Conservation (phyloP, 176 grass and related monocot species). For the Ensete ventricosum region DNA sequence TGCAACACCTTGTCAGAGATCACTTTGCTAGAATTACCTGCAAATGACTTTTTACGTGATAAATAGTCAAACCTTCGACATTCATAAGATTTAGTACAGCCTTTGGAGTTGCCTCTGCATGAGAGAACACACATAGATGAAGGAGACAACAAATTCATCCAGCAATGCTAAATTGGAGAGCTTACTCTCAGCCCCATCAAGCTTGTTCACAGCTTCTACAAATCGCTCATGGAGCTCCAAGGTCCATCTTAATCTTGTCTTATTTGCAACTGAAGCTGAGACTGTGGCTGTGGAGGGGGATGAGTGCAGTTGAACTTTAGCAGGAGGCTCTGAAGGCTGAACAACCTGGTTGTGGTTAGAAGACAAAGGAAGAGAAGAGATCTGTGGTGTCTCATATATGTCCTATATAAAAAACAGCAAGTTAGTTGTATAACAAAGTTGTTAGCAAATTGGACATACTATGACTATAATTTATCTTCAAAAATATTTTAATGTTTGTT, state of each 20-base stretch:
- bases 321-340: constrained; percentile 9
- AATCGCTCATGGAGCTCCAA: constrained; percentile 71
- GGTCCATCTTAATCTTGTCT: constrained; percentile 73
- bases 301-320: constrained; percentile 45
- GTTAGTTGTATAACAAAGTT: background rate
- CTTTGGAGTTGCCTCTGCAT: constrained; percentile 82
- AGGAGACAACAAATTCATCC: background rate
- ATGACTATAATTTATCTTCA: background rate
- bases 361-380: background rate
- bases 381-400: constrained; percentile 40
- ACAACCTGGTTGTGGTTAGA: constrained; percentile 22
- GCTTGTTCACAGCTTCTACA: constrained; percentile 66
- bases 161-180: constrained; percentile 5
- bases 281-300: constrained; percentile 26
- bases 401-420: constrained; percentile 36
- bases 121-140: background rate
- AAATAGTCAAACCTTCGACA: constrained; percentile 72
- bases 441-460: background rate
- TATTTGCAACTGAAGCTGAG: constrained; percentile 30
- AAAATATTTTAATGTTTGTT: background rate
- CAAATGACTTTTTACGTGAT: constrained; percentile 94
- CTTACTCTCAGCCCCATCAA: constrained; percentile 75
- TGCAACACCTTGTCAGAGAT: background rate
- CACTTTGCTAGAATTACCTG: constrained; percentile 34
- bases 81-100: constrained; percentile 83